These are phyloP conservation scores for Carallia pectinifolia DNA, from an alignment of 345 rosid species.

Conservation along the genomic window DNA sequence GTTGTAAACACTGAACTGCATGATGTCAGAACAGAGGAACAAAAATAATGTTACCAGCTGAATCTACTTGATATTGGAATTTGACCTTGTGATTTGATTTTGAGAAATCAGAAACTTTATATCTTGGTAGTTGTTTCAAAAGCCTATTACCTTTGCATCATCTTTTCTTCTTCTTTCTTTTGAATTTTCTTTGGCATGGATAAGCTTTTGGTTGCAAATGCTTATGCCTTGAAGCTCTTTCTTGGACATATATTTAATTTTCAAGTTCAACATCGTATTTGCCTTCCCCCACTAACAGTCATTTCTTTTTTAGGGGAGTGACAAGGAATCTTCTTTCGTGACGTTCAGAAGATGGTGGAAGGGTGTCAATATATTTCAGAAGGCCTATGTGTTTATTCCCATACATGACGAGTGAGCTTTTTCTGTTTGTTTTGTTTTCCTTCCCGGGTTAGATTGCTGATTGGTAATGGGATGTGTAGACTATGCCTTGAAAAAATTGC, in stretches of 20 bases:
- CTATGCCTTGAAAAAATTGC: neutral
- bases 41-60: too few species aligned
- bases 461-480: neutral
- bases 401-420: constrained; percentile 82
- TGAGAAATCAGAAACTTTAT: too few species aligned
- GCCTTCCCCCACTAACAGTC: neutral
- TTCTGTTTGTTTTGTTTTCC: neutral
- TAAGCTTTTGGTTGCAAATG: neutral
- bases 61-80: too few species aligned
- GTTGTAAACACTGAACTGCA: too few species aligned
- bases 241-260: neutral
- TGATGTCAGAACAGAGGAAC: too few species aligned
- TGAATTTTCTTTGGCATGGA: too few species aligned
- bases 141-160: too few species aligned
- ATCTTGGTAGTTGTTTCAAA: too few species aligned
- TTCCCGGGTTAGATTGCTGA: neutral
- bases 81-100: too few species aligned
- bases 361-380: constrained; percentile 77
- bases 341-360: constrained; percentile 99
- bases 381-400: constrained; percentile 84
- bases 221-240: neutral
- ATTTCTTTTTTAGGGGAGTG: constrained; percentile 24
- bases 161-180: too few species aligned
- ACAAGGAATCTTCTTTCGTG: constrained; percentile 56
- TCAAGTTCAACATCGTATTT: neutral